phyloP scores from a whole-genome alignment of 2,329 filamentous ascomycete genomes.

The Penicillium digitatum region DNA sequence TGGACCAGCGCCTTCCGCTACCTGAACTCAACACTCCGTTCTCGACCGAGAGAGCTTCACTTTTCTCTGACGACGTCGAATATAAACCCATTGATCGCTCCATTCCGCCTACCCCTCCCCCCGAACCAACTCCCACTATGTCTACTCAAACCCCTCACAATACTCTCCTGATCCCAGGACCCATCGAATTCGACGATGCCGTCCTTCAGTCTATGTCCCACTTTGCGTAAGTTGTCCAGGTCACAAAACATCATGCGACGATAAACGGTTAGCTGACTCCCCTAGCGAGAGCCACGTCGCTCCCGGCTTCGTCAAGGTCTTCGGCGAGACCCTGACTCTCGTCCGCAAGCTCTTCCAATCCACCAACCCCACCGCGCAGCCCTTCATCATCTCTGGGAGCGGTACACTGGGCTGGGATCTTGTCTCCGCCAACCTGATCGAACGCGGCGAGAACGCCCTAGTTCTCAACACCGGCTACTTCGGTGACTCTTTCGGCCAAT shows the following conservation, averaged over 20 bases:
- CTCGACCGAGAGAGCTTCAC: slow-evolving; percentile 55
- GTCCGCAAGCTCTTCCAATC: slow-evolving; percentile 94
- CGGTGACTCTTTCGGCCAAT: slow-evolving; percentile 89
- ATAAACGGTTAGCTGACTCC: slow-evolving; percentile 1
- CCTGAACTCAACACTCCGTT: slow-evolving; percentile 62
- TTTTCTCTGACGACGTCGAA: slow-evolving; percentile 52
- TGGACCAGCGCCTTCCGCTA: slow-evolving; percentile 52
- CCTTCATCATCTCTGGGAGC: slow-evolving; percentile 89
- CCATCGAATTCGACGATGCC: slow-evolving; percentile 97
- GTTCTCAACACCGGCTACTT: slow-evolving; percentile 98
- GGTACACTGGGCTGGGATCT: slow-evolving; percentile 97
- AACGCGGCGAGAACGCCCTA: slow-evolving; percentile 83
- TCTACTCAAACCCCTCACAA: slow-evolving; percentile 58
- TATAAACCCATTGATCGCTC: slow-evolving; percentile 44
- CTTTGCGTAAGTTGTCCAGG: slow-evolving; percentile 53
- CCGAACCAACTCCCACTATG: slow-evolving; percentile 45
- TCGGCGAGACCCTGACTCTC: slow-evolving; percentile 83
- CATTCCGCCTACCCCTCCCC: slow-evolving; percentile 21
- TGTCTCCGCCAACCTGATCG: slow-evolving; percentile 86
- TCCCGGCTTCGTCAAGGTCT: slow-evolving; percentile 79
- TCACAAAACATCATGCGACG: background rate
- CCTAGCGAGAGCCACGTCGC: slow-evolving; percentile 88
- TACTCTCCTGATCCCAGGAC: slow-evolving; percentile 89
- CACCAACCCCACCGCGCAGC: slow-evolving; percentile 74
- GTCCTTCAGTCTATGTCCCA: slow-evolving; percentile 93